Evolutionary conservation across 2,329 filamentous ascomycete genomes (phyloP), one percentile per base, ranked within the genome.

Genomic region (Fulvia fulva): DNA sequence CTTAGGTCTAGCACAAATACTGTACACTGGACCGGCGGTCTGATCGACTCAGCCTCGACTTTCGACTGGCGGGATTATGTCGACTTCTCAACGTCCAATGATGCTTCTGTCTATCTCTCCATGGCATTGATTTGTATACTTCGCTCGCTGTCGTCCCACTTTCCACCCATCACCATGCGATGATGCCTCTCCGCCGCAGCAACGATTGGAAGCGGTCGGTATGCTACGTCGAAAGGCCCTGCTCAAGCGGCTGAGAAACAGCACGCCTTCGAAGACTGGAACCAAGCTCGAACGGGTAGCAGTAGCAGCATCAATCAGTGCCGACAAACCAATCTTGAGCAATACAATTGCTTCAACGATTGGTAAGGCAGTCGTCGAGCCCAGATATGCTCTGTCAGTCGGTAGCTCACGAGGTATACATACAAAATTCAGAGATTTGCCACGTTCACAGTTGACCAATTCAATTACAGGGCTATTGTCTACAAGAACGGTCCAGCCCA

Each of bases 161-260:
- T 8, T 8, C 8, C 25, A 19, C 23, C n/a, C 8, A 25, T 22
- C 21, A 46, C 12, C 8, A 56, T 56, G 53, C 53, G 6, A 56
- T 56, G 53, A 56, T 56, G 53, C 22, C 53, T 46, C 11, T 12
- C 28, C 12, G 44, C 21, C 8, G 21, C 23, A 7, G 6, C 16
- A 46, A 19, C 19, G n/a, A 23, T 21, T 46, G 21, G n/a, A 26
- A 22, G 21, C n/a, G 44, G 21, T 46, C 44, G 44, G 22, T 30
- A 50, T 50, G 46, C 46, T 50, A 16, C 46, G 46, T 11, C 41
- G 30, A 41, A 55, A 55, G 25, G 53, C 43, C 16, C 12, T 30
- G 26, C 25, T 49, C 25, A 49, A 55, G 53, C 53, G 53, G 6
- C 23, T 56, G 54, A 56, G 47, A 19, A 50, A 28, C n/a, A 30